Evolutionary conservation across 2,329 filamentous ascomycete species (phyloP), one percentile per base, ranked within the genome.

Genomic region (Talaromyces sp.): DNA sequence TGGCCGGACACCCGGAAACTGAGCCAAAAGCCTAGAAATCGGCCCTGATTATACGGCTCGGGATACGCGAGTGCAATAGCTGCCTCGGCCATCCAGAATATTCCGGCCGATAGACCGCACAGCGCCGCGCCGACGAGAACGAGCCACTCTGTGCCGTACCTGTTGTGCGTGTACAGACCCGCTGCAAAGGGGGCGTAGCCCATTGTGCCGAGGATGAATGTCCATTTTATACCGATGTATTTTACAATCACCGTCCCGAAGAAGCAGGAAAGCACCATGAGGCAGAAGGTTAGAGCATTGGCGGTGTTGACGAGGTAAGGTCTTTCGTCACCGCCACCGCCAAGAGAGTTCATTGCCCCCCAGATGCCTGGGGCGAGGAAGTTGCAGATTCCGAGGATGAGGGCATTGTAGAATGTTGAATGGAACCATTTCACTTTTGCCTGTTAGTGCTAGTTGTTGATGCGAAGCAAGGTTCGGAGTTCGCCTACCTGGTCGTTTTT

Each of bases 1-100:
- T 91, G 89, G 0, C 89, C 89, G 1, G 81, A 79, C 1, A 90
- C 81, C 3, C 84, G 81, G 67, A 84, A 86, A 5, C 80, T 83
- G 4, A 91, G 80, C 90, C 90, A 92, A 71, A 89, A 87, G 0
- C 88, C 89, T 0, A 92, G 78, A 19, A 87, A 86, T 16, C 83
- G 83, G 0, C 87, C 88, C 62, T 85, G 84, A 57, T 90, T 90
- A 72, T 85, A 86, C 0, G 89, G 88, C 70, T 92, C 89, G 0
- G 89, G 89, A 68, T 92, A 92, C 0, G 86, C 83, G 22, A 92
- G 85, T 0, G 89, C 89, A 64, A 92, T 90, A 0, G 90, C 89
- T 0, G 88, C 88, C 75, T 92, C 90, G 0, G 89, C 86, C 81
- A 88, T 88, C 90, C 90, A 92, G 75, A 92, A 92, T 0, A 92